Base-by-base conservation (phyloP, 306 rosid genomes). In the Dryas alaskensis region DNA sequence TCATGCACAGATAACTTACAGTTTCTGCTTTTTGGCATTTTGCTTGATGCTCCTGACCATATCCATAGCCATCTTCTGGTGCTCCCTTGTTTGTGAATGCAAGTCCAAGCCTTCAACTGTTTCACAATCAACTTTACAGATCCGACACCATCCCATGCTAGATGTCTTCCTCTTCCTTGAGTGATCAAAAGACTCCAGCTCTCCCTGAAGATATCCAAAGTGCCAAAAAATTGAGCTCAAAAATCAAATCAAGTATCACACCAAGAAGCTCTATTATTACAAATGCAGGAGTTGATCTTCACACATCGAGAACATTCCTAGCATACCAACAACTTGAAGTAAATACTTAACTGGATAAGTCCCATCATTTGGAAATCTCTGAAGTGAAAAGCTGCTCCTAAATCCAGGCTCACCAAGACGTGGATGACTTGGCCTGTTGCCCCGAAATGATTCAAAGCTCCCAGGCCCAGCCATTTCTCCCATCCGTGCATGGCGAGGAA, bases 331-430 rank as follows among this genome's bases (percentile, higher is more conserved):
- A 42, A 52, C 61, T 13, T 16, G 55, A 70, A 57, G 73, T 19
- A 42, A 59, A 76, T 44, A 87, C 97, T 93, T 82, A 88, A 94
- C 96, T 82, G 98, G 65, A 81, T 84, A 80, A 76, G 81, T 63
- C 72, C 89, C 92, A 75, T 83, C 97, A 78, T 76, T 91, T 62
- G 89, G 86, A 80, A 88, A 90, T 47, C 88, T 92, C 68, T 84
- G 81, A 76, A 80, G 88, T 70, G 96, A 87, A 86, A 88, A 92
- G 78, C 89, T 90, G 84, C 99, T 95, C 81, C 99, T 83, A 75
- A 95, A 94, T 76, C 97, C 98, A 77, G 97, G 96, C 77, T 94
- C 98, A 74, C 98, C 98, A 79, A 89, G 86, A 61, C 88, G 95
- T 3, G 90, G 91, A 85, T 87, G 87, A 78, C 82, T 84, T 49